A percentile compares a stretch with the other conserved stretches of the same genome.
These are phyloP conservation scores for Salix brachista DNA, from an alignment of 345 rosid species.

Conservation along the genomic window DNA sequence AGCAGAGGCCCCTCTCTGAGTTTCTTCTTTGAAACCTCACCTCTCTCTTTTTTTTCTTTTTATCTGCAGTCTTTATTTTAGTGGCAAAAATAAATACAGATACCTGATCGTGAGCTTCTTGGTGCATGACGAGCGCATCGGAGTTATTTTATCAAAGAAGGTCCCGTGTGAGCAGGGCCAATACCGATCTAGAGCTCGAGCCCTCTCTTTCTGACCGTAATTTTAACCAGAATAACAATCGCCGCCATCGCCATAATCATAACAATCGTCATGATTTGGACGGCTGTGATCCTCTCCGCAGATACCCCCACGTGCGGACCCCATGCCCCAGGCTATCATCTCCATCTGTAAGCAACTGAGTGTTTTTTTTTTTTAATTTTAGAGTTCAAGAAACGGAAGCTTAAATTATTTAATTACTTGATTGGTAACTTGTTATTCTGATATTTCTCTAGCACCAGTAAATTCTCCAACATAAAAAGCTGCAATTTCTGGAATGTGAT, in stretches of 20 bases:
- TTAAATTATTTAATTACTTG: neutral
- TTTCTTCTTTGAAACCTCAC: neutral
- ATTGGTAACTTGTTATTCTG: neutral
- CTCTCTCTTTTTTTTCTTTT: neutral
- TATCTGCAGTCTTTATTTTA: neutral
- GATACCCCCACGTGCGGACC: slow-evolving; percentile 50
- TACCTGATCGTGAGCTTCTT: neutral
- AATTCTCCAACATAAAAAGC: neutral
- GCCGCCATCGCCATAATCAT: slow-evolving; percentile 39
- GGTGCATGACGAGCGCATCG: slow-evolving; percentile 88
- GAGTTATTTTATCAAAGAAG: slow-evolving; percentile 80
- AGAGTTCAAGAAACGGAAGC: neutral
- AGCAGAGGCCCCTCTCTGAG: too few relatives aligned
- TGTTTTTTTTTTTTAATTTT: neutral
- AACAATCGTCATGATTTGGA: slow-evolving; percentile 52
- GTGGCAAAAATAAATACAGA: neutral
- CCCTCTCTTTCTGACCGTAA: slow-evolving; percentile 36
- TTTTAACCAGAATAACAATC: slow-evolving; percentile 33
- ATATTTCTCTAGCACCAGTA: neutral
- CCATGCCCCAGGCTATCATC: slow-evolving; percentile 28
- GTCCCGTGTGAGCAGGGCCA: slow-evolving; percentile 56
- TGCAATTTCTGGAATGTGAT: neutral
- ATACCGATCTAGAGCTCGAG: slow-evolving; percentile 37
- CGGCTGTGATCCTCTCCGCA: slow-evolving; percentile 54
- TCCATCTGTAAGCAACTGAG: slow-evolving; percentile 36